These are phyloP conservation scores for Aphanomyces stellatus DNA, from an alignment of 352 stramenopile genomes.

Conservation along the genomic window DNA sequence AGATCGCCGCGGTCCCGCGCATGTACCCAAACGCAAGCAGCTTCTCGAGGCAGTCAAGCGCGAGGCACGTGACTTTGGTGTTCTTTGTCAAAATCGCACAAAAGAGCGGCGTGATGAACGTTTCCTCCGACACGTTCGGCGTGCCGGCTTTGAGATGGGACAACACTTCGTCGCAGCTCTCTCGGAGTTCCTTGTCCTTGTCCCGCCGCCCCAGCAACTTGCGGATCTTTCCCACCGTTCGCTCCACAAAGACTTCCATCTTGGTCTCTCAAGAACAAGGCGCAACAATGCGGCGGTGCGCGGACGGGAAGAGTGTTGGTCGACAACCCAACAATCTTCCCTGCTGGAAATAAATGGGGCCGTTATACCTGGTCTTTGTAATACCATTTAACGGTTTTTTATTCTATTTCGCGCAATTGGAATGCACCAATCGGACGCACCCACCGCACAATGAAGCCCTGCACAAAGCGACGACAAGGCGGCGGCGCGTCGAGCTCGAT, in stretches of 20 bases:
- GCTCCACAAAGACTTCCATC: slow-evolving; percentile 20
- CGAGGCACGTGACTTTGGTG: slow-evolving; percentile 58
- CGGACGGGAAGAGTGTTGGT: background rate
- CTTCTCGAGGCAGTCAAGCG: slow-evolving; percentile 87
- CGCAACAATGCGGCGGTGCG: background rate
- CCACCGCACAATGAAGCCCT: no score
- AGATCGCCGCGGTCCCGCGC: slow-evolving; percentile 47
- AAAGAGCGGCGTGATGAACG: slow-evolving; percentile 55
- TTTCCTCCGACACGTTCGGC: slow-evolving; percentile 21
- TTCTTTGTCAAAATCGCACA: slow-evolving; percentile 63
- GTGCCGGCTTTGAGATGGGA: slow-evolving; percentile 8
- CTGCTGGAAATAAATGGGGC: no score
- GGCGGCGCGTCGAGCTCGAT: no score
- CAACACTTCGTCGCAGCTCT: slow-evolving; percentile 19
- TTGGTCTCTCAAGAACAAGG: no score
- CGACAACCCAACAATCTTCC: no score
- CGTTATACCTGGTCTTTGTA: no score
- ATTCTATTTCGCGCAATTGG: no score
- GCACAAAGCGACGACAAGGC: no score
- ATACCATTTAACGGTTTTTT: no score
- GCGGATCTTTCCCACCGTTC: slow-evolving; percentile 59
- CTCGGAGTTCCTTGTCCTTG: slow-evolving; percentile 31
- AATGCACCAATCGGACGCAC: no score
- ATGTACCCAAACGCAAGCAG: slow-evolving; percentile 85
- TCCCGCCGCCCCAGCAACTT: slow-evolving; percentile 66